These are phyloP conservation scores for Lachnellula arida DNA, from an alignment of 2,329 filamentous ascomycete species.

Conservation along the genomic window DNA sequence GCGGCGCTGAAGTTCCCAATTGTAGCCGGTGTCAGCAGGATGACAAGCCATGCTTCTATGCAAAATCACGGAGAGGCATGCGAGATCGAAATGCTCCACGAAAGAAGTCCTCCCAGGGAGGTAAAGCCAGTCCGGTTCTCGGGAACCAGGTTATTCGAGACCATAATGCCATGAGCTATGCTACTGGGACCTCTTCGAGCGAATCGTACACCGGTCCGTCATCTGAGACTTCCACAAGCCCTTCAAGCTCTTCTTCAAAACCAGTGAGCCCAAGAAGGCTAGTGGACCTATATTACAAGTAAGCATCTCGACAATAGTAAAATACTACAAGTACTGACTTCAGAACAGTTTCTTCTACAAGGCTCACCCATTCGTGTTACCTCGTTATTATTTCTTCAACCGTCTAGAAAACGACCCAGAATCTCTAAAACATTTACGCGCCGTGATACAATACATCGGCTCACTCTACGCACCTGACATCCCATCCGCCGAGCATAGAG, in stretches of 20 bases:
- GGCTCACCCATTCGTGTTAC: slow-evolving; percentile 35
- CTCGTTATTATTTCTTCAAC: slow-evolving; percentile 31
- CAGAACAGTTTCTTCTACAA: slow-evolving; percentile 30
- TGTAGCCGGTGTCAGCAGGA: slow-evolving; percentile 40
- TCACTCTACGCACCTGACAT: slow-evolving; percentile 33
- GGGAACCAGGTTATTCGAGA: not conserved
- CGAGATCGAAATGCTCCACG: slow-evolving; percentile 21
- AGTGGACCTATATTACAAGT: slow-evolving; percentile 25
- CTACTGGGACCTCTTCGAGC: slow-evolving; percentile 2
- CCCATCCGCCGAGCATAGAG: slow-evolving; percentile 31
- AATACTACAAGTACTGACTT: slow-evolving; percentile 24
- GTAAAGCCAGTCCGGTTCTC: slow-evolving; percentile 2
- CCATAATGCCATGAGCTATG: not conserved
- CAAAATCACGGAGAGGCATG: slow-evolving; percentile 43
- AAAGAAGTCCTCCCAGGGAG: slow-evolving; percentile 15
- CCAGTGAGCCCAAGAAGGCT: slow-evolving; percentile 20
- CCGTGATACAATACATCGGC: slow-evolving; percentile 37
- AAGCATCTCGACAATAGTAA: not conserved
- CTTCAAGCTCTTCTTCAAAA: slow-evolving; percentile 15
- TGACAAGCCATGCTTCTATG: slow-evolving; percentile 43
- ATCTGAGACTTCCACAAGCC: slow-evolving; percentile 16
- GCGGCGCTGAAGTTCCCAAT: slow-evolving; percentile 40
- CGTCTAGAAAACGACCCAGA: slow-evolving; percentile 32
- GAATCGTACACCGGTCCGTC: slow-evolving; percentile 13
- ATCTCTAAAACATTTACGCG: slow-evolving; percentile 27